A percentile compares a stretch with the other conserved stretches of the same genome.
These are phyloP conservation scores for Strobilomyces echinocephalus DNA, from an alignment of 768 basidiomycete species.

Conservation along the genomic window DNA sequence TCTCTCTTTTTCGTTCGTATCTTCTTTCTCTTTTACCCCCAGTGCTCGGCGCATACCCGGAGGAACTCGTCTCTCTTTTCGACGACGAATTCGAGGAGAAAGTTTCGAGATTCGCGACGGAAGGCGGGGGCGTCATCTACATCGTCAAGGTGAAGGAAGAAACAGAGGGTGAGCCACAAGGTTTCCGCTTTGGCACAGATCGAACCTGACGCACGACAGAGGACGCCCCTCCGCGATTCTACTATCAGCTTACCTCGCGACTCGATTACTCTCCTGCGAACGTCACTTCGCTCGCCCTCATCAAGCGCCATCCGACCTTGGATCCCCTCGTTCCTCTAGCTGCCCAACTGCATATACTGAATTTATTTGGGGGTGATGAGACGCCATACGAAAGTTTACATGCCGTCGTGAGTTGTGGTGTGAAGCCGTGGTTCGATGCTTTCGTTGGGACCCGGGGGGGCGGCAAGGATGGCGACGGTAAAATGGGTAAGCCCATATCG, in stretches of 20 bases:
- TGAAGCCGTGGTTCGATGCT: conserved; percentile 98
- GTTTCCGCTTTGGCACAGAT: not conserved
- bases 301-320: conserved; percentile 83
- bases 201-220: conserved; percentile 39
- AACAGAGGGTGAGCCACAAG: conserved; percentile 52
- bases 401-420: conserved; percentile 89
- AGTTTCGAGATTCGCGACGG: conserved; percentile 69
- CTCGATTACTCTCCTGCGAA: conserved; percentile 77
- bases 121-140: conserved; percentile 74
- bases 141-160: conserved; percentile 77
- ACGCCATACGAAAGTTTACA: conserved; percentile 95
- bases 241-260: conserved; percentile 65
- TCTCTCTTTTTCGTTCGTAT: conserved; percentile 66
- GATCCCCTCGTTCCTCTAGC: conserved; percentile 79
- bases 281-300: conserved; percentile 85
- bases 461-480: conserved; percentile 72
- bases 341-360: conserved; percentile 85
- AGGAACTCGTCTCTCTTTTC: conserved; percentile 65
- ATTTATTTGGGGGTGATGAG: conserved; percentile 83
- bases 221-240: conserved; percentile 57
- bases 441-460: conserved; percentile 82
- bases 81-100: conserved; percentile 73
- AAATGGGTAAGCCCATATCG: conserved; percentile 58
- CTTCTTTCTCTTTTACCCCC: conserved; percentile 71
- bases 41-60: conserved; percentile 64